These are phyloP conservation scores for Aspergillus incahuasiensis DNA, from an alignment of 495 filamentous ascomycete genomes.

Conservation along the genomic window DNA sequence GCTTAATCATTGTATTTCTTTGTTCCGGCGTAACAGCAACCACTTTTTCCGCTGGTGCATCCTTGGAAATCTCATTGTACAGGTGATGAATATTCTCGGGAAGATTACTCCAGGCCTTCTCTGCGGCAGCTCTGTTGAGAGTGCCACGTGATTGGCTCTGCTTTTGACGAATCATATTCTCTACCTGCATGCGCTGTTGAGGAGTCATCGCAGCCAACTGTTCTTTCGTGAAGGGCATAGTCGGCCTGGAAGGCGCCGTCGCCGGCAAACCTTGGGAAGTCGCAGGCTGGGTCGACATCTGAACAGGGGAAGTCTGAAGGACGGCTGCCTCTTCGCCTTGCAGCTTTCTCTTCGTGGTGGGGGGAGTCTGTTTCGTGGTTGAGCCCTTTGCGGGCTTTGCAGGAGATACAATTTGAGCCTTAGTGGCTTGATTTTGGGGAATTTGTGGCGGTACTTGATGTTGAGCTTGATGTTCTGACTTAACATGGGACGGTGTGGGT, in stretches of 20 bases:
- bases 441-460: constrained; percentile 15
- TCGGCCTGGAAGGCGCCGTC: constrained; percentile 32
- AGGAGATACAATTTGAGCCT: constrained; percentile 20
- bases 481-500: constrained; percentile 18
- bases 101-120: constrained; percentile 37
- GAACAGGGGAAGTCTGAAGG: constrained; percentile 40
- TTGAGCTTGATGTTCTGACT: constrained; percentile 22
- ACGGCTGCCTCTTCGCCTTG: constrained; percentile 61
- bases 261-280: constrained; percentile 25
- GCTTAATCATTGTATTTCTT: constrained; percentile 44
- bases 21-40: constrained; percentile 38
- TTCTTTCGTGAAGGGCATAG: constrained; percentile 36
- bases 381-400: constrained; percentile 26
- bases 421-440: constrained; percentile 15
- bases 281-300: constrained; percentile 28
- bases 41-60: constrained; percentile 25
- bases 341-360: constrained; percentile 51
- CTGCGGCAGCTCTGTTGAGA: constrained; percentile 29
- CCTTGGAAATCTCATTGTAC: constrained; percentile 37
- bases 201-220: constrained; percentile 50
- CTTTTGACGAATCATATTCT: constrained; percentile 36
- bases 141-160: constrained; percentile 25
- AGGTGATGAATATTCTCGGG: constrained; percentile 35
- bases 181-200: constrained; percentile 44
- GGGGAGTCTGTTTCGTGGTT: constrained; percentile 21